A percentile compares a stretch with the other conserved stretches of the same genome.
phyloP scores from a whole-genome alignment of 192 early-diverging fungal species.

The Mortierella alpina region DNA sequence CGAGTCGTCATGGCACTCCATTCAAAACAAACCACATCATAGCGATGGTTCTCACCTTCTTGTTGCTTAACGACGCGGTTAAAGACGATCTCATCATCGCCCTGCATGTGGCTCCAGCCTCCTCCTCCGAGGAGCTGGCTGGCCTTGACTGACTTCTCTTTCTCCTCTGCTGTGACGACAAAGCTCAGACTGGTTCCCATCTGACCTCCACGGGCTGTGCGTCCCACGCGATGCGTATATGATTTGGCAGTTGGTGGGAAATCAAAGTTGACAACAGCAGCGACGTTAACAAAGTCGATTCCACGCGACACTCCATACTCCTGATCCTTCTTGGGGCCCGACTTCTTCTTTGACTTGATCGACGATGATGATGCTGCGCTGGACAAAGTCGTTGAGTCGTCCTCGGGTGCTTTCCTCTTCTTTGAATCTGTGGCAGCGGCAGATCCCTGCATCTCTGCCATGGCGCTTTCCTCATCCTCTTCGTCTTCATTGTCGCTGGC shows the following conservation, averaged over 20 bases:
- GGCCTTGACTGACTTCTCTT: slow-evolving; percentile 36
- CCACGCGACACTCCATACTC: slow-evolving; percentile 98
- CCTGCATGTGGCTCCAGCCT: slow-evolving; percentile 41
- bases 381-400: slow-evolving; percentile 15
- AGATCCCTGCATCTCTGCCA: slow-evolving; percentile 30
- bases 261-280: slow-evolving; percentile 97
- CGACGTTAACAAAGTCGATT: slow-evolving; percentile 94
- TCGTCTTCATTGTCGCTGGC: slow-evolving; percentile 40
- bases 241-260: slow-evolving; percentile 86
- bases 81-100: slow-evolving; percentile 77
- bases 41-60: slow-evolving; percentile 38
- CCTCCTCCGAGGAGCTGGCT: slow-evolving; percentile 33
- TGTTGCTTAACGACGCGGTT: slow-evolving; percentile 81
- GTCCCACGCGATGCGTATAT: slow-evolving; percentile 94
- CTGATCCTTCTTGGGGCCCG: slow-evolving; percentile 69
- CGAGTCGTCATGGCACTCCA: background rate
- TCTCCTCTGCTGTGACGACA: slow-evolving; percentile 70
- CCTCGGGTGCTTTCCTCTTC: slow-evolving; percentile 47
- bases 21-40: background rate
- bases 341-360: slow-evolving; percentile 58
- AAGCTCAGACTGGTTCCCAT: slow-evolving; percentile 92
- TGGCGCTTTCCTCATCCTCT: slow-evolving; percentile 38
- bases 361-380: slow-evolving; percentile 32
- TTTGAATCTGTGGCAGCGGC: slow-evolving; percentile 34
- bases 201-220: slow-evolving; percentile 92